Conservation (phyloP, 441 rosid species). For the Erodium moschatum region DNA sequence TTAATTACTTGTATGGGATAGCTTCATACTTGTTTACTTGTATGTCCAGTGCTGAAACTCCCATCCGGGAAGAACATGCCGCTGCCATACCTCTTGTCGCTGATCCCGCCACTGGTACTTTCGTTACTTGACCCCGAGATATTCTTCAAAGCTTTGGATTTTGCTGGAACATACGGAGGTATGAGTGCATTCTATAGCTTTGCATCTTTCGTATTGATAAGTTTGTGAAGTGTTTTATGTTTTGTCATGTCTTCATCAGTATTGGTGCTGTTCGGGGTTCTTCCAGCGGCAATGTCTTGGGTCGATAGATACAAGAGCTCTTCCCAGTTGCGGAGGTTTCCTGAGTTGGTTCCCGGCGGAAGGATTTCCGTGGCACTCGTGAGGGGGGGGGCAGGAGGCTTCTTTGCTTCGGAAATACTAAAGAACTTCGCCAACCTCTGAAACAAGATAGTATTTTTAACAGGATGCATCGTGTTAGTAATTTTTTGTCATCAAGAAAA, state of each 20-base stretch:
- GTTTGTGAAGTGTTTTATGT: not conserved
- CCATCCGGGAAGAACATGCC: constrained; percentile 54
- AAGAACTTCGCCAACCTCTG: constrained; percentile 29
- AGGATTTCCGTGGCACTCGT: constrained; percentile 47
- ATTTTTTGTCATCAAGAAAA: not conserved
- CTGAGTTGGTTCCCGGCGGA: constrained; percentile 66
- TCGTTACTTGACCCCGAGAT: constrained; percentile 79
- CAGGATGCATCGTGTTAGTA: too few relatives aligned
- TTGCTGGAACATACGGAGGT: constrained; percentile 96
- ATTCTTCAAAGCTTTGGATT: constrained; percentile 86
- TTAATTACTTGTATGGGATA: not conserved
- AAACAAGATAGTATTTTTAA: too few relatives aligned
- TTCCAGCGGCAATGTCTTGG: constrained; percentile 92
- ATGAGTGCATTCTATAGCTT: not conserved
- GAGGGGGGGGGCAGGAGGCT: constrained; percentile 50
- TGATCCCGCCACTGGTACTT: constrained; percentile 65
- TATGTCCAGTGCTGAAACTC: constrained; percentile 56
- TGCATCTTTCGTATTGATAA: not conserved
- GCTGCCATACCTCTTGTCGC: constrained; percentile 55
- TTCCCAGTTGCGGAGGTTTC: constrained; percentile 26
- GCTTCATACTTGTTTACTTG: not conserved
- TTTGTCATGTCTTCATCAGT: constrained; percentile 31
- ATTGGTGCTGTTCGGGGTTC: constrained; percentile 61
- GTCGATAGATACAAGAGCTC: constrained; percentile 57
- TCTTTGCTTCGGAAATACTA: constrained; percentile 48